phyloP scores from a whole-genome alignment of 169 alveolate genomes.

The Eimeria maxima region DNA sequence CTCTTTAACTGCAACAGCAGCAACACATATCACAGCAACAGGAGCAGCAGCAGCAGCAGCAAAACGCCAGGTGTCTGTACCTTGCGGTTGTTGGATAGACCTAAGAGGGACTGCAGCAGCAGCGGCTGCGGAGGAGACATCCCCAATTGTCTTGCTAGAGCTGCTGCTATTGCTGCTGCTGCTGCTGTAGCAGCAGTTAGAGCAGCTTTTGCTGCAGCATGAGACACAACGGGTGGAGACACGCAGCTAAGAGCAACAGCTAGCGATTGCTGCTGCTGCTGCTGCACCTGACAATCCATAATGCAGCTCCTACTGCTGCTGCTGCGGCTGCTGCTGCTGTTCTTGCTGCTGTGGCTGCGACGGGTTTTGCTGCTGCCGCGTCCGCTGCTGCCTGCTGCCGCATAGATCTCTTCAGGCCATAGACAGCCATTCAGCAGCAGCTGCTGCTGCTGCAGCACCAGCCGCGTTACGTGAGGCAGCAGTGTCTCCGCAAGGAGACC shows the following conservation, averaged over 20 bases:
- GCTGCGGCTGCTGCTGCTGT: background rate
- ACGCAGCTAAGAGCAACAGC: background rate
- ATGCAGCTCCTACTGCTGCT: background rate
- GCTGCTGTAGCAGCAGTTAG: constrained; percentile 39
- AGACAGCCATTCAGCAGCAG: constrained; percentile 3
- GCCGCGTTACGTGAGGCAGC: constrained; percentile 39
- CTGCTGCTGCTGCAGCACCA: constrained; percentile 58
- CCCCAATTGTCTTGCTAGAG: constrained; percentile 2
- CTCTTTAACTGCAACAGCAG: no score
- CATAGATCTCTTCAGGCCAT: no score
- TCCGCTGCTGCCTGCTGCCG: background rate
- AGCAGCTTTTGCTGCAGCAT: constrained; percentile 51
- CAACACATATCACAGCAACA: constrained; percentile 18
- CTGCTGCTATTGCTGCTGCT: constrained; percentile 53
- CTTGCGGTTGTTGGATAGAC: constrained; percentile 54
- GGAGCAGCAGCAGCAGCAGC: constrained; percentile 41
- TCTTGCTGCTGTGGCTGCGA: background rate
- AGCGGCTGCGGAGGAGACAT: constrained; percentile 47
- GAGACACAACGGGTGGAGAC: constrained; percentile 27
- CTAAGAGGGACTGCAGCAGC: constrained; percentile 55
- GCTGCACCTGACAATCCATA: background rate
- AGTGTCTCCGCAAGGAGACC: constrained; percentile 65
- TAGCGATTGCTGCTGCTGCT: constrained; percentile 40
- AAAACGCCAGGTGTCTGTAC: background rate
- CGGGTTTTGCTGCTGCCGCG: background rate